phyloP scores from a whole-genome alignment of 2,329 filamentous ascomycete genomes.

The Paracoccidioides lutzii region DNA sequence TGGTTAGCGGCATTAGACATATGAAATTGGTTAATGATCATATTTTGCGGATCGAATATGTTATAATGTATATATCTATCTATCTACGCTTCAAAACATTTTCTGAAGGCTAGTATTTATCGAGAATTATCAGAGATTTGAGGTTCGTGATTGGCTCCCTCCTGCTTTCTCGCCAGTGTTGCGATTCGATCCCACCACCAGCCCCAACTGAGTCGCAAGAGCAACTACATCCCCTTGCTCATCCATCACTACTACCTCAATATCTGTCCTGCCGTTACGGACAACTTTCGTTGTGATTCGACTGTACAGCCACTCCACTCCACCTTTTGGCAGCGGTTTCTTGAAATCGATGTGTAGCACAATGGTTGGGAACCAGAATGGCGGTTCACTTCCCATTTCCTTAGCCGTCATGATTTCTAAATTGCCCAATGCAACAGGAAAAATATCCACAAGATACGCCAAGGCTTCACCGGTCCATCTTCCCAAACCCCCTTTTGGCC shows the following conservation, averaged over 20 bases:
- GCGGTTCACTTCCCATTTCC: neutral
- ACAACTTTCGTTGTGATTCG: neutral
- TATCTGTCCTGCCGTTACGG: neutral
- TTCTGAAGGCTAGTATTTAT: neutral
- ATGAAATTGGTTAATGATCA: neutral
- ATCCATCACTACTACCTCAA: constrained; percentile 1
- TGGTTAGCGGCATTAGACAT: neutral
- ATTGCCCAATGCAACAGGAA: neutral
- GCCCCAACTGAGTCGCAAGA: neutral
- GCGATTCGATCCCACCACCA: neutral
- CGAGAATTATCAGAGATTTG: neutral
- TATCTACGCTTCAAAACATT: neutral
- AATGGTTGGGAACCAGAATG: constrained; percentile 1
- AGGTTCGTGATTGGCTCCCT: neutral
- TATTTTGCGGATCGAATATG: neutral
- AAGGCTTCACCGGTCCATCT: neutral
- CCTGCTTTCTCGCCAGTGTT: neutral
- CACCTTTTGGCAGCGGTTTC: neutral
- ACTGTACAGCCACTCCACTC: neutral
- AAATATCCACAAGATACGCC: neutral
- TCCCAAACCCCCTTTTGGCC: neutral
- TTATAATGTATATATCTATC: neutral
- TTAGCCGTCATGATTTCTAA: neutral
- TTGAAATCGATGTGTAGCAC: constrained; percentile 1
- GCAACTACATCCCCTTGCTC: neutral